Percentiles rank a stretch among this genome's conserved stretches.
Evolutionary conservation across 2,329 filamentous ascomycete species (phyloP).

Genomic region (Pleoardoris graminearum): DNA sequence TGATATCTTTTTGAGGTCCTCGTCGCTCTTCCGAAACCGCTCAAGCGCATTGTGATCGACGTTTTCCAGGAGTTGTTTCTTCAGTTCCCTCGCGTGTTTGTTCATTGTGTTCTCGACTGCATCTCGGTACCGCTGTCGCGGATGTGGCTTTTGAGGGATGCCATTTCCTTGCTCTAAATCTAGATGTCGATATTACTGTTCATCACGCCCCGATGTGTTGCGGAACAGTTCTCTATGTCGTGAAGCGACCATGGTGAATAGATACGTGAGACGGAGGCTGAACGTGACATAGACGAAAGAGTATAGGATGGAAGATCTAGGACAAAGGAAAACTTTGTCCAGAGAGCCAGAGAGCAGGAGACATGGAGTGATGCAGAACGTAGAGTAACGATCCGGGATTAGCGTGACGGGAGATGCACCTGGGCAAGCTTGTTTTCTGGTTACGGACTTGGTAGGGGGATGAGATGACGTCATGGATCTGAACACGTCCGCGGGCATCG

Average conservation of each 20-base stretch:
- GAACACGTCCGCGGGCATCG: not conserved
- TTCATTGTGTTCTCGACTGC: slow-evolving; percentile 52
- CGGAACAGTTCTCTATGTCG: slow-evolving; percentile 22
- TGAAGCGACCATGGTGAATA: slow-evolving; percentile 26
- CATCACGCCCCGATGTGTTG: slow-evolving; percentile 2
- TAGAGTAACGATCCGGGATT: not conserved
- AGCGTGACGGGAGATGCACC: not conserved
- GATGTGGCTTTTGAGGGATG: slow-evolving; percentile 16
- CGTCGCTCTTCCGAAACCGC: slow-evolving; percentile 54
- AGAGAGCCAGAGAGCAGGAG: not conserved
- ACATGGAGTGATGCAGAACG: not conserved
- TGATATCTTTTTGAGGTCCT: slow-evolving; percentile 57
- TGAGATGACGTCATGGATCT: not conserved
- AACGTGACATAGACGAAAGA: not conserved
- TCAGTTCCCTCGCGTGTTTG: slow-evolving; percentile 53
- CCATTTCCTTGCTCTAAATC: slow-evolving; percentile 39
- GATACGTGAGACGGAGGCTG: not conserved
- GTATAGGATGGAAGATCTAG: not conserved
- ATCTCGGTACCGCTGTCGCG: slow-evolving; percentile 50
- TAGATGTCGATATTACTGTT: slow-evolving; percentile 20
- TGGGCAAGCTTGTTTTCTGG: slow-evolving; percentile 1
- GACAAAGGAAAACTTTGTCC: not conserved
- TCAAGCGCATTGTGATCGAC: slow-evolving; percentile 55
- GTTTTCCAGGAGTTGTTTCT: slow-evolving; percentile 53
- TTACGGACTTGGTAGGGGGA: not conserved